Evolutionary conservation across 2,329 filamentous ascomycete species (phyloP).

Genomic region (Diaporthe helianthi): DNA sequence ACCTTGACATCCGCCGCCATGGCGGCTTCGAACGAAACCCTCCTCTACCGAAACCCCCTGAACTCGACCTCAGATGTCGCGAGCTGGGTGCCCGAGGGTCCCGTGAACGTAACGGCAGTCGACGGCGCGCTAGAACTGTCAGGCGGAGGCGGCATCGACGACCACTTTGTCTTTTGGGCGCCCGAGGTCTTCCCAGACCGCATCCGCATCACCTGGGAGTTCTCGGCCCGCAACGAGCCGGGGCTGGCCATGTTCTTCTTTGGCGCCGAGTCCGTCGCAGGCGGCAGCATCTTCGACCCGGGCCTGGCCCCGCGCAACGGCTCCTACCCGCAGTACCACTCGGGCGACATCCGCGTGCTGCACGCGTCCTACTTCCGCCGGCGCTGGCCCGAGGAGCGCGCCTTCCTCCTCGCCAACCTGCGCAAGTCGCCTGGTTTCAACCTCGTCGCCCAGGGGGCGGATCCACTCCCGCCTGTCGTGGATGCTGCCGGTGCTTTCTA

Average conservation of each 20-base stretch:
- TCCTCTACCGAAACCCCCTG: slow-evolving; percentile 43
- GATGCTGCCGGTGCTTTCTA: slow-evolving; percentile 43
- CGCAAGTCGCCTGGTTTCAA: slow-evolving; percentile 44
- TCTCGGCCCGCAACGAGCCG: slow-evolving; percentile 42
- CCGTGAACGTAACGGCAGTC: slow-evolving; percentile 39
- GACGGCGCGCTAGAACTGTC: slow-evolving; percentile 41
- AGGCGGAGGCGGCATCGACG: slow-evolving; percentile 39
- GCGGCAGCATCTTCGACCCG: slow-evolving; percentile 42
- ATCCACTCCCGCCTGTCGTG: slow-evolving; percentile 41
- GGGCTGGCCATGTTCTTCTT: slow-evolving; percentile 46
- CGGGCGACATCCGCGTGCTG: slow-evolving; percentile 37
- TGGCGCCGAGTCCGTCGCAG: slow-evolving; percentile 40
- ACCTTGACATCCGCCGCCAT: background rate
- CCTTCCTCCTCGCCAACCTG: slow-evolving; percentile 42
- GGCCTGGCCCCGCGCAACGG: slow-evolving; percentile 40
- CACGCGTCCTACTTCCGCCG: slow-evolving; percentile 38
- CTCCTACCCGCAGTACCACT: slow-evolving; percentile 38
- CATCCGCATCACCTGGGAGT: slow-evolving; percentile 45
- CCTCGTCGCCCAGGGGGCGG: slow-evolving; percentile 41
- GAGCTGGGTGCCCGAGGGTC: slow-evolving; percentile 43
- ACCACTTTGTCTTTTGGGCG: slow-evolving; percentile 45
- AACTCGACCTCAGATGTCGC: slow-evolving; percentile 40
- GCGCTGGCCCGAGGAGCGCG: slow-evolving; percentile 42
- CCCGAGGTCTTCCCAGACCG: slow-evolving; percentile 43
- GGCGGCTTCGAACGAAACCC: slow-evolving; percentile 36